A percentile compares a stretch with the other conserved stretches of the same genome.
phyloP scores from a whole-genome alignment of 768 basidiomycete genomes.

The Pisolithus microcarpus region DNA sequence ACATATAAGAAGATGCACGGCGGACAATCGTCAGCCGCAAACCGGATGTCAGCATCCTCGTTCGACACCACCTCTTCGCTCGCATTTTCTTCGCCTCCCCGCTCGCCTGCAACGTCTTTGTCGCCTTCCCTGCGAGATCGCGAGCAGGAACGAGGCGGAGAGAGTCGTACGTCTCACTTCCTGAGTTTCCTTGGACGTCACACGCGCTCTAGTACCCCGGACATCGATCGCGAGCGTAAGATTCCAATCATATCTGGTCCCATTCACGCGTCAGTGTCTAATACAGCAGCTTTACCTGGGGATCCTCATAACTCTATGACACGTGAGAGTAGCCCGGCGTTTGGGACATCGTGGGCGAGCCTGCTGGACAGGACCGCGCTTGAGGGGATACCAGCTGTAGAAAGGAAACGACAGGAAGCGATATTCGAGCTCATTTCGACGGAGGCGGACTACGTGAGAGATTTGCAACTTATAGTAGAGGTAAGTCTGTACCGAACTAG shows the following conservation, averaged over 20 bases:
- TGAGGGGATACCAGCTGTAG: conserved; percentile 67
- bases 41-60: too few relatives aligned
- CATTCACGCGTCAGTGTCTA: too few relatives aligned
- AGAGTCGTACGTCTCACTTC: too few relatives aligned
- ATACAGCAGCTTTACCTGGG: background rate
- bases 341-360: conserved; percentile 84
- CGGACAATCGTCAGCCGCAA: background rate
- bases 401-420: conserved; percentile 87
- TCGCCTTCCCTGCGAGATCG: conserved; percentile 24
- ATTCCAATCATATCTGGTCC: too few relatives aligned
- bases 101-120: too few relatives aligned
- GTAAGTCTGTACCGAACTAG: conserved; percentile 32
- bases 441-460: conserved; percentile 83
- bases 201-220: too few relatives aligned
- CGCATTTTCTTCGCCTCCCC: too few relatives aligned
- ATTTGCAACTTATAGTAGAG: conserved; percentile 88
- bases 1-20: conserved; percentile 57
- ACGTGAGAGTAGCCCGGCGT: conserved; percentile 50
- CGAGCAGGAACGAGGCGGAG: conserved; percentile 11
- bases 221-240: too few relatives aligned
- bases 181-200: too few relatives aligned
- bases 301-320: conserved; percentile 15
- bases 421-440: conserved; percentile 95
- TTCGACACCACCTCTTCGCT: too few relatives aligned
- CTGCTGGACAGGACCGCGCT: conserved; percentile 79